Evolutionary conservation across 2,329 filamentous ascomycete genomes (phyloP).

Genomic region (Cephalotrichum gorgonifer): DNA sequence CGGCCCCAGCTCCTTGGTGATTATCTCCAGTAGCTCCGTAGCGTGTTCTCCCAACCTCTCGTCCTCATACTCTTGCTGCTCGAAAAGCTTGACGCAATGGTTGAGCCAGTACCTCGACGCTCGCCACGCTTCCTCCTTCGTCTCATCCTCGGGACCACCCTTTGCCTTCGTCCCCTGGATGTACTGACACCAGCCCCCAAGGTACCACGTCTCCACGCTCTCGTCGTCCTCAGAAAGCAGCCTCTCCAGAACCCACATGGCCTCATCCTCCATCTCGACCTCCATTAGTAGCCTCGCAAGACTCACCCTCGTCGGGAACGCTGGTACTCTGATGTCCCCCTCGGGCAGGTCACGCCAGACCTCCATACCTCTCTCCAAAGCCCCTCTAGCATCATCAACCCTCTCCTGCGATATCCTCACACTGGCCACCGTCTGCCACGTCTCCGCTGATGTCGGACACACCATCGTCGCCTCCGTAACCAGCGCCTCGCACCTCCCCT

Average conservation of each 20-base stretch:
- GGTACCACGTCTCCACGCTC: conserved; percentile 93
- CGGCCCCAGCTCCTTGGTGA: conserved; percentile 56
- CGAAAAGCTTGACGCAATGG: conserved; percentile 71
- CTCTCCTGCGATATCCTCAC: conserved; percentile 83
- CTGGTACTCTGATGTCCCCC: conserved; percentile 62
- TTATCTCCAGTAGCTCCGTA: conserved; percentile 54
- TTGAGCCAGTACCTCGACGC: conserved; percentile 76
- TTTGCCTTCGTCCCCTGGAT: conserved; percentile 58
- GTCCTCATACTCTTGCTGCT: conserved; percentile 73
- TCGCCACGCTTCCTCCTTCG: conserved; percentile 51
- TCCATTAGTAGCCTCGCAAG: conserved; percentile 83
- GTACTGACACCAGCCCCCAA: conserved; percentile 88
- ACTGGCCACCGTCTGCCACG: conserved; percentile 91
- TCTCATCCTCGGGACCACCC: conserved; percentile 25
- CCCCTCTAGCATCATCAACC: conserved; percentile 67
- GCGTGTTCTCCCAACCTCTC: conserved; percentile 67
- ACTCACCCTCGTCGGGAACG: conserved; percentile 77
- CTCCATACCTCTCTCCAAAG: conserved; percentile 68
- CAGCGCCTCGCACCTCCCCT: conserved; percentile 75
- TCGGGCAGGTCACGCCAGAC: conserved; percentile 74
- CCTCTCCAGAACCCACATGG: conserved; percentile 74
- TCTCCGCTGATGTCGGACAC: conserved; percentile 71
- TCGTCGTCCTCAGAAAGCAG: conserved; percentile 82
- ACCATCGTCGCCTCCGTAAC: conserved; percentile 85
- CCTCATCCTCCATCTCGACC: conserved; percentile 74